Conservation (phyloP, 2,329 filamentous ascomycete genomes). For the Trichoderma cornu-damae region DNA sequence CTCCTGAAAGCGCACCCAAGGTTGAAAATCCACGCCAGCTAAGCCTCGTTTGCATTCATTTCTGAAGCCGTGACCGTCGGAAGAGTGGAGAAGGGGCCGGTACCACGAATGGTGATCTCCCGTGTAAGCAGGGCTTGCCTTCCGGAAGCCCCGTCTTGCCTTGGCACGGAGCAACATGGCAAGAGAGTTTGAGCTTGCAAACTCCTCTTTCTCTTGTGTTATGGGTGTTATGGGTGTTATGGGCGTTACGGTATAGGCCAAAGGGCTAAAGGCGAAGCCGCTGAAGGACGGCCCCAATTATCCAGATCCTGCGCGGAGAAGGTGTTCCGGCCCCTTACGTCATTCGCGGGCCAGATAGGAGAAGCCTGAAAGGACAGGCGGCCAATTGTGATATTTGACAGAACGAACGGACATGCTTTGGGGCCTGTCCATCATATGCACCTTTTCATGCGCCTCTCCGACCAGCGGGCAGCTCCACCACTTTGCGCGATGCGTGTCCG, state of each 20-base stretch:
- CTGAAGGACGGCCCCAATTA: too few relatives aligned
- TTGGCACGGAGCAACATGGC: not conserved
- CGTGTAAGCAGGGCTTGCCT: slow-evolving; percentile 10
- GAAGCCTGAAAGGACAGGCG: too few relatives aligned
- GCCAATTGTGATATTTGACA: slow-evolving; percentile 6
- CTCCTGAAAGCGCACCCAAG: too few relatives aligned
- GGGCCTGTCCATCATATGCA: not conserved
- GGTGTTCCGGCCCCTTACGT: slow-evolving; percentile 6
- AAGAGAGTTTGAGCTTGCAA: not conserved
- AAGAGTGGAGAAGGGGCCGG: slow-evolving; percentile 11
- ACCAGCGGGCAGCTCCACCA: not conserved
- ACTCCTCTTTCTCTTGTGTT: too few relatives aligned
- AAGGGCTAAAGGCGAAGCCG: too few relatives aligned
- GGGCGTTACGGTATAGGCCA: too few relatives aligned
- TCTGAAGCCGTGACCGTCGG: not conserved
- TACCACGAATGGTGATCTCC: slow-evolving; percentile 17
- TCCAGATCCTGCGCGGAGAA: slow-evolving; percentile 1
- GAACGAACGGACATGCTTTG: not conserved
- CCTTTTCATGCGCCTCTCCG: not conserved
- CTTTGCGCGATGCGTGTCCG: slow-evolving; percentile 1
- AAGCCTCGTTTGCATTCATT: slow-evolving; percentile 11
- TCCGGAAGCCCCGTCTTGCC: slow-evolving; percentile 8
- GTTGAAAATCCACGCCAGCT: not conserved
- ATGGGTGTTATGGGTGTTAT: too few relatives aligned
- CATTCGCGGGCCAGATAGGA: not conserved